These are phyloP conservation scores for Pontederia paniculata DNA, from an alignment of 176 grass and related monocot genomes.

Conservation along the genomic window DNA sequence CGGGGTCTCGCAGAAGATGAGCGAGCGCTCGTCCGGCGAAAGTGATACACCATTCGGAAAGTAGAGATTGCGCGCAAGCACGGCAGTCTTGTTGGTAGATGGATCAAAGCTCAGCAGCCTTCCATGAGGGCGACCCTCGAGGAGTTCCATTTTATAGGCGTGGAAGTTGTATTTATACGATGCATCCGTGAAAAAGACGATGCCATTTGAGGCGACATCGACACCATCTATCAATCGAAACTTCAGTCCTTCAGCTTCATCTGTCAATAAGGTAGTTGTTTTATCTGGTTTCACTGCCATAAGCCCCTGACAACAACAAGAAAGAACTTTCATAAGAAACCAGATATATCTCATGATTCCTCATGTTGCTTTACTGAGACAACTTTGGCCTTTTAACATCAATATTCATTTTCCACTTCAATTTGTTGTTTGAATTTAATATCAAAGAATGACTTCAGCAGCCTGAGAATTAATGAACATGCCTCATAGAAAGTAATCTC, in stretches of 20 bases:
- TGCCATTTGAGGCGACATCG: constrained; percentile 59
- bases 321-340: not conserved
- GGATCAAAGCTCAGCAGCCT: constrained; percentile 59
- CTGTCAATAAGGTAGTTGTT: constrained; percentile 20
- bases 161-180: constrained; percentile 42
- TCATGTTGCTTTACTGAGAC: too few species aligned
- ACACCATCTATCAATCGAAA: constrained; percentile 65
- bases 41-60: constrained; percentile 61
- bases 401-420: too few species aligned
- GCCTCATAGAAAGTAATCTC: too few species aligned
- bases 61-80: constrained; percentile 54
- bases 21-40: constrained; percentile 50
- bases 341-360: too few species aligned
- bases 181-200: constrained; percentile 74
- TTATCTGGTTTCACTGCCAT: constrained; percentile 31
- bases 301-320: constrained; percentile 33
- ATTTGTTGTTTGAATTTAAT: too few species aligned
- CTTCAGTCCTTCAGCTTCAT: constrained; percentile 46
- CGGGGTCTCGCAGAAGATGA: constrained; percentile 64
- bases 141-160: constrained; percentile 21
- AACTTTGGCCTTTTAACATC: too few species aligned
- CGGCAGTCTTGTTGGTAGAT: constrained; percentile 31
- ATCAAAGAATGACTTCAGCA: too few species aligned
- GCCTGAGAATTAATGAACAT: too few species aligned
- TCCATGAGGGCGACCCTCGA: constrained; percentile 54